phyloP scores from a whole-genome alignment of 768 basidiomycete species.

The Lactarius evosmus region DNA sequence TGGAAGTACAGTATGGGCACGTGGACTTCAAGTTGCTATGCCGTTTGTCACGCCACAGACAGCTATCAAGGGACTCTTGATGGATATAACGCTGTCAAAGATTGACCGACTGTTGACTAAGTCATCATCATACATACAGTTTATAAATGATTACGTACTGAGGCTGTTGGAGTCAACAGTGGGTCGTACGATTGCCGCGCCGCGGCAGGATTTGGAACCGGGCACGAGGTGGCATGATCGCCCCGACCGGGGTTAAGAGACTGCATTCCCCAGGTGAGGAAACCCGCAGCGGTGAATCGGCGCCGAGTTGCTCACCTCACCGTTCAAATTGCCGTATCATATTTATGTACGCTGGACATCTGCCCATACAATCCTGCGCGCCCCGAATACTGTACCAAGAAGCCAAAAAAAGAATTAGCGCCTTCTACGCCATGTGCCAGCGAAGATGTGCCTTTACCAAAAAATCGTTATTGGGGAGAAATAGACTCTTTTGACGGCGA shows the following conservation, averaged over 20 bases:
- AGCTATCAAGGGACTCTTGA: background rate
- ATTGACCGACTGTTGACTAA: background rate
- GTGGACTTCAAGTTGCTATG: background rate
- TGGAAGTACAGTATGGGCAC: background rate
- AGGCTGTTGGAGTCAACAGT: background rate
- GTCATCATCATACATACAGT: background rate
- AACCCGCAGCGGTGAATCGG: no score
- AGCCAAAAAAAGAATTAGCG: no score
- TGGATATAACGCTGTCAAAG: background rate
- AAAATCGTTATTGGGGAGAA: background rate
- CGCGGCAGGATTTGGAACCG: background rate
- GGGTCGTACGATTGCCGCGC: background rate
- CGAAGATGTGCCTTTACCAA: background rate
- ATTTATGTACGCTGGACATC: background rate
- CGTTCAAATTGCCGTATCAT: background rate
- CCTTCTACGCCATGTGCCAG: background rate
- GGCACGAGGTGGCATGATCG: background rate
- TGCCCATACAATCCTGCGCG: background rate
- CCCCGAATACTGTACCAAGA: no score
- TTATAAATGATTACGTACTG: background rate
- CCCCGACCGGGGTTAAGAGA: background rate
- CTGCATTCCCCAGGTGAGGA: no score
- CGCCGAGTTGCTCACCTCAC: no score
- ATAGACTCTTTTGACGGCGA: background rate
- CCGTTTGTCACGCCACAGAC: background rate